Conservation (phyloP, 192 early-diverging fungal species). For the Entomortierella beljakovae region DNA sequence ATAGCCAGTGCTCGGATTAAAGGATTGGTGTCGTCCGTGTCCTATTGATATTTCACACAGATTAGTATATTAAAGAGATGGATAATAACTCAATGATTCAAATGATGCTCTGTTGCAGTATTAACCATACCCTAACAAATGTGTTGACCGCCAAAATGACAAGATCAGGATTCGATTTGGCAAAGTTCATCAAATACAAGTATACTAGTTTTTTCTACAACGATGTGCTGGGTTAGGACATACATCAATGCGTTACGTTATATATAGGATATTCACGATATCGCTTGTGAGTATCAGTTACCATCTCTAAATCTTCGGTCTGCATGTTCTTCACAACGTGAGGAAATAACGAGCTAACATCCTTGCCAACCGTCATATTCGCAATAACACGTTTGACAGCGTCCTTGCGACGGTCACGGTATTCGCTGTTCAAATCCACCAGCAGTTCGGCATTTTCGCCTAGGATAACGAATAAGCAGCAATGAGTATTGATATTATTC, state of each 20-base stretch:
- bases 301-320: slow-evolving; percentile 92
- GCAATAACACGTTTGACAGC: slow-evolving; percentile 99
- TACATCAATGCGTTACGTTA: too few relatives aligned
- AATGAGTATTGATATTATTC: neutral
- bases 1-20: slow-evolving; percentile 96
- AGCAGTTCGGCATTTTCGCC: slow-evolving; percentile 99
- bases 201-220: slow-evolving; percentile 96
- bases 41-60: slow-evolving; percentile 59
- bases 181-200: slow-evolving; percentile 98
- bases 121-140: slow-evolving; percentile 84
- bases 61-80: neutral
- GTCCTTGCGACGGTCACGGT: slow-evolving; percentile 95
- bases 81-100: neutral
- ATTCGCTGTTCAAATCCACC: slow-evolving; percentile 97
- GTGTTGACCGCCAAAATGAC: slow-evolving; percentile 98
- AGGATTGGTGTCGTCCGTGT: slow-evolving; percentile 94
- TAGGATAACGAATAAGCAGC: slow-evolving; percentile 31
- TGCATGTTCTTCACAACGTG: slow-evolving; percentile 99
- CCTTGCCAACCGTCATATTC: slow-evolving; percentile 99
- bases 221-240: too few relatives aligned
- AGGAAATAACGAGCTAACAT: slow-evolving; percentile 94
- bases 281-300: neutral
- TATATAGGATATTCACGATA: too few relatives aligned
- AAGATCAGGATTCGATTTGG: slow-evolving; percentile 95
- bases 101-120: neutral